These are phyloP conservation scores for Wallacemonas sp. DNA, from an alignment of 208 protist genomes.

Conservation along the genomic window DNA sequence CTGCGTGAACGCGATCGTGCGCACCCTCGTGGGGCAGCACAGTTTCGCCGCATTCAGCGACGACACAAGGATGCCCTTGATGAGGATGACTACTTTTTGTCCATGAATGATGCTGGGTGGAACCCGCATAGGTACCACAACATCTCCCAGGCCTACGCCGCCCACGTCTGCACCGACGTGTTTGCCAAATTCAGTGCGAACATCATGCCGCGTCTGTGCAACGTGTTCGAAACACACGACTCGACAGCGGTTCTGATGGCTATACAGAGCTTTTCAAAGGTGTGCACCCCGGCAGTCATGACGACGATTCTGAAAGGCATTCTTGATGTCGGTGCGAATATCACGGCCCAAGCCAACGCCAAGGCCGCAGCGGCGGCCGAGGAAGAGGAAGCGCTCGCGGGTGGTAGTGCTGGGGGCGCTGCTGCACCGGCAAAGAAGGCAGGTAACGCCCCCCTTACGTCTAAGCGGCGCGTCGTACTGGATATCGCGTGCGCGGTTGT, in stretches of 20 bases:
- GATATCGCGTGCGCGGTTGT: conserved; percentile 85
- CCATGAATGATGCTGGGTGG: conserved; percentile 70
- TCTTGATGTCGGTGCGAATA: conserved; percentile 68
- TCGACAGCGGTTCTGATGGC: conserved; percentile 79
- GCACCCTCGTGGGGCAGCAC: background rate
- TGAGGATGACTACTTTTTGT: conserved; percentile 71
- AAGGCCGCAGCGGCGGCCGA: background rate
- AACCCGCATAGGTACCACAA: conserved; percentile 80
- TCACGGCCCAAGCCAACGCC: conserved; percentile 32
- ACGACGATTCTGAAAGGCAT: conserved; percentile 79
- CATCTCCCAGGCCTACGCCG: conserved; percentile 66
- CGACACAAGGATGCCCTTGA: conserved; percentile 64
- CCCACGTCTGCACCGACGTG: conserved; percentile 63
- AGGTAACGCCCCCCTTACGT: conserved; percentile 49
- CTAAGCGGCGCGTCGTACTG: conserved; percentile 80
- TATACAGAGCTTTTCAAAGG: conserved; percentile 85
- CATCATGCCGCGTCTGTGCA: conserved; percentile 90
- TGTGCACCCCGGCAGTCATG: conserved; percentile 84
- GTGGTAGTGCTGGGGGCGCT: background rate
- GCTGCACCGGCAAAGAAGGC: conserved; percentile 23
- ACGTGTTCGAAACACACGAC: conserved; percentile 74
- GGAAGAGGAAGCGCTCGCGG: background rate
- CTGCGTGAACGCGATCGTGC: background rate
- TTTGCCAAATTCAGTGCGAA: conserved; percentile 84
- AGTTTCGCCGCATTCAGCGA: background rate